A percentile compares a stretch with the other conserved stretches of the same genome.
Evolutionary conservation across 768 basidiomycete genomes (phyloP).

Genomic region (Leucocoprinus leucothites): DNA sequence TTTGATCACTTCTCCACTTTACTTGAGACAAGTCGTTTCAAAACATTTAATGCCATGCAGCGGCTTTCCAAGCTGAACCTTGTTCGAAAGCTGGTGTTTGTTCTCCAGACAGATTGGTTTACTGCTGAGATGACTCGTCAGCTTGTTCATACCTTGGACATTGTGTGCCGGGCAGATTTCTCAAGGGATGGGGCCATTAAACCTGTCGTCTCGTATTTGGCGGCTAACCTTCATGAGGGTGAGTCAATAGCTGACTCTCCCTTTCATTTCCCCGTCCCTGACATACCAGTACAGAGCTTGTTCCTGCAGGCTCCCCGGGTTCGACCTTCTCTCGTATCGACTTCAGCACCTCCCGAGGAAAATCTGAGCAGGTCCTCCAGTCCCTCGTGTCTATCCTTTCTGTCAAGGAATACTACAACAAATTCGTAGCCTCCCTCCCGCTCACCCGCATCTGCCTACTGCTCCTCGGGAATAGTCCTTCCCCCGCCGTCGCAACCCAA

Average conservation of each 20-base stretch:
- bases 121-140: constrained; percentile 44
- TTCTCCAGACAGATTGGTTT: constrained; percentile 79
- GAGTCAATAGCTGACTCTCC: constrained; percentile 16
- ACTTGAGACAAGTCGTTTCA: constrained; percentile 66
- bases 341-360: constrained; percentile 43
- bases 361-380: constrained; percentile 66
- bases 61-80: constrained; percentile 69
- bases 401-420: constrained; percentile 54
- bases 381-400: constrained; percentile 61
- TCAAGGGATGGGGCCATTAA: constrained; percentile 75
- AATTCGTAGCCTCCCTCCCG: constrained; percentile 73
- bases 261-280: constrained; percentile 15
- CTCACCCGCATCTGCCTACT: constrained; percentile 76
- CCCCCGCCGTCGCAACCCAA: constrained; percentile 53
- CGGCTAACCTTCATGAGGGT: constrained; percentile 76
- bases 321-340: constrained; percentile 60
- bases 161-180: constrained; percentile 64
- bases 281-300: constrained; percentile 4
- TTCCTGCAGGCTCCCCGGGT: constrained; percentile 42
- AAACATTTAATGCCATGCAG: constrained; percentile 74
- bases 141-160: constrained; percentile 58
- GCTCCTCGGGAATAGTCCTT: constrained; percentile 75
- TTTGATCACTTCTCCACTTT: constrained; percentile 81
- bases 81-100: constrained; percentile 76
- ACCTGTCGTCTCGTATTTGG: constrained; percentile 81